Base-by-base conservation (phyloP, 2,329 filamentous ascomycete genomes). In the Xylariales sp. region DNA sequence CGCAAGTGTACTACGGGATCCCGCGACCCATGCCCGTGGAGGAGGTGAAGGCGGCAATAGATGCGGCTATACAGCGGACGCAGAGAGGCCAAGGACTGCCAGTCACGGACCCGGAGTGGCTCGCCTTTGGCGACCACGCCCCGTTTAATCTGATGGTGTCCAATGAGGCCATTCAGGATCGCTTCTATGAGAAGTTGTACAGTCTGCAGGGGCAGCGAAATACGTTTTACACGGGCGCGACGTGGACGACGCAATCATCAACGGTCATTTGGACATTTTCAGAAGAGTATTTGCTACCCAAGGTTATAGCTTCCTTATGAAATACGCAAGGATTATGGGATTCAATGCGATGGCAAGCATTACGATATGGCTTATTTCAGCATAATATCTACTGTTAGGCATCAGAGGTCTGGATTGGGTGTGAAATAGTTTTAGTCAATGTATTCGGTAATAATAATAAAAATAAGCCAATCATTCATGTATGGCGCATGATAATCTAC, bases 251-350 rank as follows among this genome's bases (percentile, higher is more conserved):
- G 29, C 29, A 30, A 16, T 10, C 11, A 12, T 12, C 11, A 8
- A 16, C 8, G 8, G 29, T 30, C 29, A 8, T 30, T 15, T 30
- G 29, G 29, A 20, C 39, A 12, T 46, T 41, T 30, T 43, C 40
- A 21, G 33, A 41, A 11, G 33, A 37, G 16, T 41, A 30, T 33
- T 19, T 43, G 7, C 23, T 40, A 19, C 41, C 41, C 5, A 37
- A 17, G 5, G 7, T 37, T 13, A 13, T 29, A 37, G 24, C 23
- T 11, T 27, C 24, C 18, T 25, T 29, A 16, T 8, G n/a, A 25
- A 25, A 25, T n/a, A n/a, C n/a, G n/a, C n/a, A n/a, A n/a, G n/a
- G n/a, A n/a, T n/a, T n/a, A n/a, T n/a, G n/a, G n/a, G n/a, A n/a
- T n/a, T n/a, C n/a, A n/a, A n/a, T n/a, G n/a, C n/a, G n/a, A n/a